These are phyloP conservation scores for Citeromyces nyonsensis DNA, from an alignment of 805 yeast genomes.

Conservation along the genomic window DNA sequence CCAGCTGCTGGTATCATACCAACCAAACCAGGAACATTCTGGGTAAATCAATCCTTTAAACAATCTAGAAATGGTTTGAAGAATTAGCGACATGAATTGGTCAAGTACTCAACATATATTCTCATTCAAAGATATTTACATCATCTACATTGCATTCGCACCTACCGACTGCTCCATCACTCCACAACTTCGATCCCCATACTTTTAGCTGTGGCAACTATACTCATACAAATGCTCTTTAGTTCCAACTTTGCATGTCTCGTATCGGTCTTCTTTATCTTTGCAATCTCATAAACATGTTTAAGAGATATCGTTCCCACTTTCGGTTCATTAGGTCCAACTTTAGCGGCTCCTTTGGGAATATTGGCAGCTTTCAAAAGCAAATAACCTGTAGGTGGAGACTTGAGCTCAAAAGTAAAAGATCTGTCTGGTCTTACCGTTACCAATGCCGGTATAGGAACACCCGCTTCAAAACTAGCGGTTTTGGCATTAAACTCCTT, in stretches of 20 bases:
- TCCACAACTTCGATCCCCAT: constrained; percentile 77
- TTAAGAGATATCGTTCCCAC: constrained; percentile 44
- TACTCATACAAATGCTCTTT: constrained; percentile 65
- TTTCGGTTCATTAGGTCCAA: constrained; percentile 30
- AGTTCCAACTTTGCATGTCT: constrained; percentile 58
- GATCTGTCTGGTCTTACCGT: constrained; percentile 88
- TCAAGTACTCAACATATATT: too few species aligned
- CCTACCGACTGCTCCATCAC: constrained; percentile 12
- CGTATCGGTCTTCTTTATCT: constrained; percentile 78
- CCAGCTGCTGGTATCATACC: too few species aligned
- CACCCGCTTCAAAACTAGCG: constrained; percentile 71
- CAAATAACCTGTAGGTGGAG: constrained; percentile 87
- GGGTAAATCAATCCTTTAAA: too few species aligned
- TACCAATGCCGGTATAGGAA: constrained; percentile 77
- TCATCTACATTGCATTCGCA: too few species aligned
- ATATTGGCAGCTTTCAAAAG: constrained; percentile 69
- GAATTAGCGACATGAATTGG: too few species aligned
- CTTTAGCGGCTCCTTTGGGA: constrained; percentile 62
- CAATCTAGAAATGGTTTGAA: too few species aligned
- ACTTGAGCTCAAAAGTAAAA: constrained; percentile 71
- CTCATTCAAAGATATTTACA: too few species aligned
- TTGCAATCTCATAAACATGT: constrained; percentile 89
- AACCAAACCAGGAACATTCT: too few species aligned
- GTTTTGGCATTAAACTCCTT: constrained; percentile 97
- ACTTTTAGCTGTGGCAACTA: constrained; percentile 78